Evolutionary conservation across 2,329 filamentous ascomycete genomes (phyloP).

Genomic region (Coccinonectria pachysandricola): DNA sequence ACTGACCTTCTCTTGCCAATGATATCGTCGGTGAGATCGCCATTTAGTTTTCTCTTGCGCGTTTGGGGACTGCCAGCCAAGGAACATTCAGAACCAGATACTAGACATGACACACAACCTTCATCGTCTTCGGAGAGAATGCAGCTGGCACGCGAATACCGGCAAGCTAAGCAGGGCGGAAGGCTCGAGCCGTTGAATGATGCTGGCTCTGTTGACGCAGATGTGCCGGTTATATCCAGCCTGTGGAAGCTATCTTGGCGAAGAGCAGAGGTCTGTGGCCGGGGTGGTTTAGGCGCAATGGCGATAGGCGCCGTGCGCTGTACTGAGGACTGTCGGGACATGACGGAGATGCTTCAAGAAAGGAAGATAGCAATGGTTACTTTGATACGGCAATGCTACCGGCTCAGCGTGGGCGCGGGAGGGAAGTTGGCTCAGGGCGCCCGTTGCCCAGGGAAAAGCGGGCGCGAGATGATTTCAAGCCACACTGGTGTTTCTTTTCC

Average conservation of each 20-base stretch:
- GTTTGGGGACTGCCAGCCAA: constrained; percentile 66
- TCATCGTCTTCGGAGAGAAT: constrained; percentile 65
- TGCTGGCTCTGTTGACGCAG: constrained; percentile 37
- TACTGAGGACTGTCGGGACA: constrained; percentile 42
- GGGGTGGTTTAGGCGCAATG: constrained; percentile 51
- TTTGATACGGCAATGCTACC: too few species aligned
- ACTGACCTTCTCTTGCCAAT: constrained; percentile 62
- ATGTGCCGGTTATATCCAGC: constrained; percentile 39
- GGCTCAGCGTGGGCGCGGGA: too few species aligned
- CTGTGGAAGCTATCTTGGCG: constrained; percentile 37
- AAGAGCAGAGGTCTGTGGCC: constrained; percentile 29
- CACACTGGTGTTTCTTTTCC: too few species aligned
- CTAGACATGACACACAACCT: constrained; percentile 66
- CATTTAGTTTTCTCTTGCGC: constrained; percentile 69
- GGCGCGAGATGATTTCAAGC: constrained; percentile 16
- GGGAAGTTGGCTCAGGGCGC: constrained; percentile 13
- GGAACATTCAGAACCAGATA: constrained; percentile 69
- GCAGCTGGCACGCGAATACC: constrained; percentile 64
- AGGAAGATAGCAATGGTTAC: constrained; percentile 5
- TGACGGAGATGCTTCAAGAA: constrained; percentile 26
- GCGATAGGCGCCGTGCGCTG: constrained; percentile 54
- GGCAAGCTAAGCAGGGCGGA: constrained; percentile 63
- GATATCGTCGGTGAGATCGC: constrained; percentile 49
- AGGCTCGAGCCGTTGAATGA: constrained; percentile 30
- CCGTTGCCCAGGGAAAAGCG: constrained; percentile 17